Conservation (phyloP, 768 basidiomycete species). For the Mycena maculata region DNA sequence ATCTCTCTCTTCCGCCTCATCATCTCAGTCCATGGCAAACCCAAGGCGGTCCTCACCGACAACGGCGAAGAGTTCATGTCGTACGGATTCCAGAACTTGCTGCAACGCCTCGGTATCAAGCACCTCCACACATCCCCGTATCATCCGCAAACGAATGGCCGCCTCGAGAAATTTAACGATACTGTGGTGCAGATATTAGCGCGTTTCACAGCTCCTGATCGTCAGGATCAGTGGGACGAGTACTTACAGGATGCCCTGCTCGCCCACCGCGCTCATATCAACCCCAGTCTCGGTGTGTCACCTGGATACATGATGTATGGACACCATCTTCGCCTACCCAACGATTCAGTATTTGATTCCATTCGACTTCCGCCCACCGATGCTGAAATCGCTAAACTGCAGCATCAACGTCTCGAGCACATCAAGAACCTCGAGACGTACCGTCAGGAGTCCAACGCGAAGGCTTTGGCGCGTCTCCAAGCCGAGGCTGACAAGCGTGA, state of each 20-base stretch:
- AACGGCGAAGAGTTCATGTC: conserved; percentile 39
- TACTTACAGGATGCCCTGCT: conserved; percentile 36
- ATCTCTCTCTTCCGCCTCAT: too few relatives aligned
- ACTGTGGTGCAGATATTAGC: conserved; percentile 29
- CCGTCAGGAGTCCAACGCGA: conserved; percentile 32
- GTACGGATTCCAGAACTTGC: conserved; percentile 28
- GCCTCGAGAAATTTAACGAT: conserved; percentile 10
- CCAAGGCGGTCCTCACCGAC: conserved; percentile 37
- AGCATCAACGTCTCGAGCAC: conserved; percentile 31
- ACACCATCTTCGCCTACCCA: conserved; percentile 29
- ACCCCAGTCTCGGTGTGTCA: conserved; percentile 22
- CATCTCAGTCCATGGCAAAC: too few relatives aligned
- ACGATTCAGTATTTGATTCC: conserved; percentile 28
- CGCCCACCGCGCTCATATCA: conserved; percentile 34
- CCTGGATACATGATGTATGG: conserved; percentile 34
- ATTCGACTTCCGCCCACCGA: too few relatives aligned
- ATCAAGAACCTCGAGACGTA: conserved; percentile 33
- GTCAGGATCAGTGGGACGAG: conserved; percentile 31
- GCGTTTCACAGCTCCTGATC: conserved; percentile 31
- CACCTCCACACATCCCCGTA: conserved; percentile 34
- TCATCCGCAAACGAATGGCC: conserved; percentile 7
- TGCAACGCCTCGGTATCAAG: conserved; percentile 24
- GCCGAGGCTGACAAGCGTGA: conserved; percentile 30
- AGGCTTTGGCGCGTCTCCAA: conserved; percentile 30
- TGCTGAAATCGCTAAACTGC: conserved; percentile 32